Evolutionary conservation across 2,329 filamentous ascomycete species (phyloP), one percentile per base, ranked within the genome.

Genomic region (Pseudogymnoascus sp.): DNA sequence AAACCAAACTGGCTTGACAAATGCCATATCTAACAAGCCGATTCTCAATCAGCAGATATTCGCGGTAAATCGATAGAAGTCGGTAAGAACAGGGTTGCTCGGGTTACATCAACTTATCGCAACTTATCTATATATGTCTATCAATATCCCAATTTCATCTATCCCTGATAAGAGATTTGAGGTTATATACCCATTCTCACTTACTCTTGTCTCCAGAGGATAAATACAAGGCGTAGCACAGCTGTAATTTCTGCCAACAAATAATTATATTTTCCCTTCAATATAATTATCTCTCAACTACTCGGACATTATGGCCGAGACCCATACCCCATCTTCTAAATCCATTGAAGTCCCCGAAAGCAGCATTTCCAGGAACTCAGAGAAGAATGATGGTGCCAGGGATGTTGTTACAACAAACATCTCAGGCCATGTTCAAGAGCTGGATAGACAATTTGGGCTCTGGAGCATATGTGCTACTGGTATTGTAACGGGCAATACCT

Each of bases 381-480:
- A 64, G 64, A 25, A 60, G 35, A 40, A 29, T 25, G 65, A 29
- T 25, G 65, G 64, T 13, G 63, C 61, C 15, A 65, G 60, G 21
- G 58, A 61, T 66, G 58, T 63, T 65, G 18, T 45, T 62, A 52
- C 63, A 5, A 68, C 81, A 64, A 82, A 82, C 66, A 76, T 76
- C 1, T 79, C 78, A 2, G 80, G 80, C 1, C 79, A 82, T 67
- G 72, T 76, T 40, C 79, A 82, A 66, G 79, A 82, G 67, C 71
- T 82, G 2, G 75, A 81, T 45, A 74, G 79, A 1, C 76, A 79
- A 39, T 81, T 81, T 69, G 76, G 75, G 39, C 69, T 82, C 2
- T 67, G 77, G 65, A 76, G 73, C 33, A 75, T 80, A 45, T 79
- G 76, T 66, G 72, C 75, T 9, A 74, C 80, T 31, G 79, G 77